Conservation (phyloP, 768 basidiomycete species). For the Scleroderma citrinum region DNA sequence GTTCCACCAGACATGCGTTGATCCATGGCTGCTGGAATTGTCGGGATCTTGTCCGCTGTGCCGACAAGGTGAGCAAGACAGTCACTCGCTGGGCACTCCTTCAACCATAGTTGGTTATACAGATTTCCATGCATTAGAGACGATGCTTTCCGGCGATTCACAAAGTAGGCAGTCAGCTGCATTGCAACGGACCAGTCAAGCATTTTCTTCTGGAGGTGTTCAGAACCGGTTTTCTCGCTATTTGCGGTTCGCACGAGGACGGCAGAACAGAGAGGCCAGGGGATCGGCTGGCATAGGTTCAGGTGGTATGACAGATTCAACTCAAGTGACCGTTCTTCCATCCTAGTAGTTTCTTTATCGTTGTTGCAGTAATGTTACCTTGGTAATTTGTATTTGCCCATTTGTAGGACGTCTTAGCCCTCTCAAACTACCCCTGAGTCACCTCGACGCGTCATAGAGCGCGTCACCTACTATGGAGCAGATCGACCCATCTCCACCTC, state of each 20-base stretch:
- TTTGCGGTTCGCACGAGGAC: constrained; percentile 45
- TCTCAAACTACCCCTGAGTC: not conserved
- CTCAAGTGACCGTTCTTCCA: too few relatives aligned
- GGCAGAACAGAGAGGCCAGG: constrained; percentile 33
- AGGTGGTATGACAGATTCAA: too few relatives aligned
- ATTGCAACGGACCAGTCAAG: constrained; percentile 10
- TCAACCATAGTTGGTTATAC: constrained; percentile 1
- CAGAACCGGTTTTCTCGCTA: constrained; percentile 52
- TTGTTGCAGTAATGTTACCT: too few relatives aligned
- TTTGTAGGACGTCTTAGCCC: too few relatives aligned
- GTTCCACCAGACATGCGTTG: constrained; percentile 88
- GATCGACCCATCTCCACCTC: not conserved
- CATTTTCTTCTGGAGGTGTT: constrained; percentile 7
- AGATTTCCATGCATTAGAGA: constrained; percentile 60
- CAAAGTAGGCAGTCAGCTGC: constrained; percentile 13
- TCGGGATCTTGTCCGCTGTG: constrained; percentile 91
- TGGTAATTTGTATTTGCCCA: too few relatives aligned
- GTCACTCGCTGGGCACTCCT: not conserved
- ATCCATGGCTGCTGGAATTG: constrained; percentile 88
- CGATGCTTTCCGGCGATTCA: constrained; percentile 40
- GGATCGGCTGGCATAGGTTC: not conserved
- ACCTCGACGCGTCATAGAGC: constrained; percentile 1
- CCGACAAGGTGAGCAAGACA: constrained; percentile 60
- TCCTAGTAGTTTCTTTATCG: too few relatives aligned
- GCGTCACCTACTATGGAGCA: constrained; percentile 6